Evolutionary conservation across 1,284 basidiomycete species (phyloP).

Genomic region (Butyriboletus appendiculatus): DNA sequence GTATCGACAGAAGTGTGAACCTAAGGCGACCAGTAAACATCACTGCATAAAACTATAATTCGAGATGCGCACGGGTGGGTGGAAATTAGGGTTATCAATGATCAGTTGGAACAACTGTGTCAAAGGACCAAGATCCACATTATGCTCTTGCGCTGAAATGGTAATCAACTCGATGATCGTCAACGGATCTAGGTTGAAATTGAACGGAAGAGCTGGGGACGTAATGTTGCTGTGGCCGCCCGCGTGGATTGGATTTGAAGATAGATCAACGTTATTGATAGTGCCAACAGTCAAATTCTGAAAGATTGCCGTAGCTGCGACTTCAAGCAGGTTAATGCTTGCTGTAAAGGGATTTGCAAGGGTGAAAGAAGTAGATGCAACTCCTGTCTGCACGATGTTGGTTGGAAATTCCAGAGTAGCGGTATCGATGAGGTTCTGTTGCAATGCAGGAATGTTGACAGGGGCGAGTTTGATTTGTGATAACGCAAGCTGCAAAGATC

Average conservation of each 20-base stretch:
- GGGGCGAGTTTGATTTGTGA: conserved; percentile 62
- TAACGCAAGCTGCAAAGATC: conserved; percentile 65
- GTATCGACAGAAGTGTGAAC: conserved; percentile 60
- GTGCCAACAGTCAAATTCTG: conserved; percentile 54
- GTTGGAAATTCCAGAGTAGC: conserved; percentile 58
- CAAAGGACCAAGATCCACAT: conserved; percentile 67
- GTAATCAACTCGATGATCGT: conserved; percentile 63
- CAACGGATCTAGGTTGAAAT: conserved; percentile 66
- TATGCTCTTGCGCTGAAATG: conserved; percentile 53
- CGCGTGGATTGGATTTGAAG: conserved; percentile 59
- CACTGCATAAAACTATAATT: background rate
- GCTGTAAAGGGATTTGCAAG: conserved; percentile 78
- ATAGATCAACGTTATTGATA: conserved; percentile 57
- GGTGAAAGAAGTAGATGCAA: conserved; percentile 56
- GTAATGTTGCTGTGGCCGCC: conserved; percentile 62
- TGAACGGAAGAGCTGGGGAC: conserved; percentile 60
- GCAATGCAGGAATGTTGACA: conserved; percentile 68
- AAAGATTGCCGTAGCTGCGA: conserved; percentile 61
- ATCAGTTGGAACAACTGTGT: conserved; percentile 59
- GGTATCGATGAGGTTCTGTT: conserved; percentile 61
- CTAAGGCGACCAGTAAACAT: conserved; percentile 30
- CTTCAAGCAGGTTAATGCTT: conserved; percentile 63
- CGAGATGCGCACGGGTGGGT: conserved; percentile 35
- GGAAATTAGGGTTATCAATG: conserved; percentile 50
- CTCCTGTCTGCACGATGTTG: conserved; percentile 58